phyloP scores from a whole-genome alignment of 345 rosid species.

The Salix exigua region DNA sequence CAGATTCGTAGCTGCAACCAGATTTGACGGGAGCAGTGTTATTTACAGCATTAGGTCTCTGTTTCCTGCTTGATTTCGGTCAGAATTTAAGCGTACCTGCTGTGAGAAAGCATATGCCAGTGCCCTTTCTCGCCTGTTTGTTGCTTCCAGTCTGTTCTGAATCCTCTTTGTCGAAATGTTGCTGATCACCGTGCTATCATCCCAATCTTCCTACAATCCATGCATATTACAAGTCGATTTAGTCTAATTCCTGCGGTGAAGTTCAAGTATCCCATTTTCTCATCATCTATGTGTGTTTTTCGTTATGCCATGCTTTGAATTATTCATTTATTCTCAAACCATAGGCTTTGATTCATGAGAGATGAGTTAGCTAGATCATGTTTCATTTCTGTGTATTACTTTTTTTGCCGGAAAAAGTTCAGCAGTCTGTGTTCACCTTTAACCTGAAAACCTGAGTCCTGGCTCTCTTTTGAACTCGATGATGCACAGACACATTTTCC shows the following conservation, averaged over 20 bases:
- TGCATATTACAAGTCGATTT: background rate
- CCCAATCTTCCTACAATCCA: constrained; percentile 73
- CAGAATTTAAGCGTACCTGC: constrained; percentile 45
- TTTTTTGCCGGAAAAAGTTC: background rate
- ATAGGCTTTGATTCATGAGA: background rate
- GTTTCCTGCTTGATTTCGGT: background rate
- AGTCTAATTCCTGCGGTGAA: background rate
- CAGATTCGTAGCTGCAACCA: constrained; percentile 55
- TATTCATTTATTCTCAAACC: background rate
- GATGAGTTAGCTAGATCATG: background rate
- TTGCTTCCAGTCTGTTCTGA: constrained; percentile 67
- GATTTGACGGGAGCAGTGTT: background rate
- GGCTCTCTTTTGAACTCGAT: constrained; percentile 38
- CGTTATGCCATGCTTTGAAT: background rate
- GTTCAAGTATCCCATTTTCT: background rate
- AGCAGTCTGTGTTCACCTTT: constrained; percentile 41
- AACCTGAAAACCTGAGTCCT: constrained; percentile 43
- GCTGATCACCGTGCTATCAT: constrained; percentile 84
- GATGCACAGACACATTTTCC: constrained; percentile 31
- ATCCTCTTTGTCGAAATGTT: constrained; percentile 57
- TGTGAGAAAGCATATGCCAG: constrained; percentile 89
- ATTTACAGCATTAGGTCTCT: background rate
- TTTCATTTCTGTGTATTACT: background rate
- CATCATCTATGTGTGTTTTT: background rate
- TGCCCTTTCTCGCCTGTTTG: constrained; percentile 75